These are phyloP conservation scores for Ceratocystis cacaofunesta DNA, from an alignment of 2,329 filamentous ascomycete genomes.

Conservation along the genomic window DNA sequence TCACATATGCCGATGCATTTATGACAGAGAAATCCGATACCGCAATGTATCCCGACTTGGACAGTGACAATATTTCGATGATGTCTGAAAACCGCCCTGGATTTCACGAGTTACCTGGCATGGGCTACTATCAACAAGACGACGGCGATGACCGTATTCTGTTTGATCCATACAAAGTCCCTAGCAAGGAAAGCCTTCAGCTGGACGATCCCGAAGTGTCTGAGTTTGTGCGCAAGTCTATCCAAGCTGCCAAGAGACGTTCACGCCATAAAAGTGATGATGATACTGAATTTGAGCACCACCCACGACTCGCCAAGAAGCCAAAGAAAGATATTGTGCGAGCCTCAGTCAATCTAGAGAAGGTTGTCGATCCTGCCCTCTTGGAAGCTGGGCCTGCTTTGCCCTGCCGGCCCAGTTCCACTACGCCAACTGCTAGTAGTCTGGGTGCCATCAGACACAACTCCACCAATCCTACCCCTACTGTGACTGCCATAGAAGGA, in stretches of 20 bases:
- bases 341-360: background rate
- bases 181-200: slow-evolving; percentile 31
- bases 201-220: slow-evolving; percentile 34
- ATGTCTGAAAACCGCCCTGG: slow-evolving; percentile 22
- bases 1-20: background rate
- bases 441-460: background rate
- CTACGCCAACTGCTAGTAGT: background rate
- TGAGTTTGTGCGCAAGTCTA: slow-evolving; percentile 40
- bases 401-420: background rate
- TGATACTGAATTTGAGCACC: slow-evolving; percentile 38
- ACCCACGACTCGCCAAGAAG: background rate
- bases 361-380: background rate
- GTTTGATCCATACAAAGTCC: slow-evolving; percentile 43
- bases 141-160: slow-evolving; percentile 42
- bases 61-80: slow-evolving; percentile 28
- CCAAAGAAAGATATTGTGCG: background rate
- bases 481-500: background rate
- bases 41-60: slow-evolving; percentile 35
- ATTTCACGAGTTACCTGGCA: slow-evolving; percentile 32
- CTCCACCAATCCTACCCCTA: background rate
- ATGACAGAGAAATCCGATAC: background rate
- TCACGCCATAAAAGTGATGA: slow-evolving; percentile 36
- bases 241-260: slow-evolving; percentile 38
- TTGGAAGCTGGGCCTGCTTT: background rate
- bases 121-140: slow-evolving; percentile 47